Evolutionary conservation across 768 basidiomycete species (phyloP).

Genomic region (Mrakia hoshinonis): DNA sequence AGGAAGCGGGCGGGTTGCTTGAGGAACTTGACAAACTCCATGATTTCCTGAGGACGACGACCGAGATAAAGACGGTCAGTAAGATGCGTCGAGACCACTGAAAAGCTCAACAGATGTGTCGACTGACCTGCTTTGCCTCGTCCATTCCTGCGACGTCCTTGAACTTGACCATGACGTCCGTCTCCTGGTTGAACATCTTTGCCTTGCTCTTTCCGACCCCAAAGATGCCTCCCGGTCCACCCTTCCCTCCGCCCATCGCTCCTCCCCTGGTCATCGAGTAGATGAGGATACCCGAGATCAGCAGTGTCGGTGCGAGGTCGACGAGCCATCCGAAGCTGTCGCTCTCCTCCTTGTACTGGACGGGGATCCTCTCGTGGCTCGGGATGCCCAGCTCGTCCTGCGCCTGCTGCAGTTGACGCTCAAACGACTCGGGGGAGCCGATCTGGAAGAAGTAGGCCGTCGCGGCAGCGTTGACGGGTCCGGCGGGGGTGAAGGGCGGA

Average conservation of each 20-base stretch:
- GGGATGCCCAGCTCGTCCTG: constrained; percentile 89
- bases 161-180: constrained; percentile 85
- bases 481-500: constrained; percentile 45
- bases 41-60: constrained; percentile 78
- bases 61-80: no score
- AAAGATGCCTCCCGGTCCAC: constrained; percentile 77
- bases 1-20: constrained; percentile 93
- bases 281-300: constrained; percentile 80
- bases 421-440: constrained; percentile 93
- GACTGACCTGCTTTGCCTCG: constrained; percentile 75
- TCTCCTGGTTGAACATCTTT: constrained; percentile 88
- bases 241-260: constrained; percentile 45
- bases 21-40: constrained; percentile 99
- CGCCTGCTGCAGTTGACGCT: constrained; percentile 86
- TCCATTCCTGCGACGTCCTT: constrained; percentile 99
- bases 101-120: neutral
- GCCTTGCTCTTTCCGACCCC: constrained; percentile 93
- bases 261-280: constrained; percentile 51
- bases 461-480: neutral
- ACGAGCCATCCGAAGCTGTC: constrained; percentile 70
- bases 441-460: constrained; percentile 80
- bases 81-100: neutral
- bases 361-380: constrained; percentile 84
- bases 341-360: constrained; percentile 92
- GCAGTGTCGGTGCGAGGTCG: constrained; percentile 88